These are phyloP conservation scores for Jasminum sambac DNA, from an alignment of 257 asterid genomes.

Conservation along the genomic window DNA sequence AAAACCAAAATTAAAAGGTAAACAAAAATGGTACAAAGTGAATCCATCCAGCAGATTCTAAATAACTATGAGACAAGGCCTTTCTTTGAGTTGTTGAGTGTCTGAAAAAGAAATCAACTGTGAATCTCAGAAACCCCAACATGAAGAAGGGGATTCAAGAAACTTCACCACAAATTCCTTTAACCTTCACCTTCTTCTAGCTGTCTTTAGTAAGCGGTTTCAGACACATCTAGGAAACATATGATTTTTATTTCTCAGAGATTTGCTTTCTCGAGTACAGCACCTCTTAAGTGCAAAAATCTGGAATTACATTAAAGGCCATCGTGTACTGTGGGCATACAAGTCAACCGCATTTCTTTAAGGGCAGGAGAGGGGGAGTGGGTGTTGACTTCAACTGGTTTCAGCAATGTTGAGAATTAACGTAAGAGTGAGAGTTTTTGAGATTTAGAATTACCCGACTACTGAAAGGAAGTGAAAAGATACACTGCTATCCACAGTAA, in stretches of 20 bases:
- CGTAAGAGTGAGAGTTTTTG: neutral
- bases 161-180: constrained; percentile 8
- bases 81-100: neutral
- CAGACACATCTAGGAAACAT: constrained; percentile 3
- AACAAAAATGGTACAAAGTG: neutral
- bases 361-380: neutral
- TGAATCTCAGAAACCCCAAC: neutral
- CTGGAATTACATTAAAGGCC: neutral
- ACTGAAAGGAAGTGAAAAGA: neutral
- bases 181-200: neutral
- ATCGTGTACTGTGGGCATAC: neutral
- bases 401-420: neutral
- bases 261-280: neutral
- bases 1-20: neutral
- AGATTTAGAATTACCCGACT: neutral
- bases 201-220: neutral
- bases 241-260: neutral
- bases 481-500: neutral
- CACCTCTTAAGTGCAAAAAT: constrained; percentile 2
- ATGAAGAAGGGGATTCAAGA: neutral
- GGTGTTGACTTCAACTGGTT: neutral
- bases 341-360: neutral
- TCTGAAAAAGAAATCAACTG: neutral
- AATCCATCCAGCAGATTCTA: neutral
- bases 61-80: neutral